phyloP scores from a whole-genome alignment of 306 rosid species.

The Begonia peltatifolia region DNA sequence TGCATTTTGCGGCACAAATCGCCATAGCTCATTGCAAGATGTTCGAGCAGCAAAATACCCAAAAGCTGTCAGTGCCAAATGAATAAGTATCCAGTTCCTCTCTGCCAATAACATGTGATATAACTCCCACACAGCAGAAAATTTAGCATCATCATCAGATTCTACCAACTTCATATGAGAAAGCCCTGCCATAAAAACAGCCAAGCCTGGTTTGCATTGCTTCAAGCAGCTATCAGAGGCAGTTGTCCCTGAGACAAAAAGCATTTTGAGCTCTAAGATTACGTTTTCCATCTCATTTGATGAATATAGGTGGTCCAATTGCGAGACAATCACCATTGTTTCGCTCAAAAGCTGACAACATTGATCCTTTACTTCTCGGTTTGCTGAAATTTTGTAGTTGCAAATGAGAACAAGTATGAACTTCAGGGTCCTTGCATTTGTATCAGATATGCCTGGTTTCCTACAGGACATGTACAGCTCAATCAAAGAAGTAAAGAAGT shows the following conservation, averaged over 20 bases:
- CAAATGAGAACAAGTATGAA: conserved; percentile 36
- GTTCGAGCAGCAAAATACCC: conserved; percentile 61
- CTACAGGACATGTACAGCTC: conserved; percentile 24
- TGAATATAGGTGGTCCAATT: conserved; percentile 36
- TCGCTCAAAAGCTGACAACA: conserved; percentile 51
- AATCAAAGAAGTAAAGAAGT: background rate
- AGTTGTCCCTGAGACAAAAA: conserved; percentile 50
- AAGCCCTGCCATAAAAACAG: conserved; percentile 61
- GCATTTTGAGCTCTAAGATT: conserved; percentile 42
- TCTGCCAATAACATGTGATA: conserved; percentile 69
- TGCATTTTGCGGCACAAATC: conserved; percentile 62
- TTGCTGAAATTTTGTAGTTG: conserved; percentile 34
- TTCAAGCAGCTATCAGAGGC: conserved; percentile 24
- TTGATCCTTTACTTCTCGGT: conserved; percentile 34
- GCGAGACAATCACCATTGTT: conserved; percentile 48
- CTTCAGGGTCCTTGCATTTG: conserved; percentile 48
- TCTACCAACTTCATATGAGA: conserved; percentile 46
- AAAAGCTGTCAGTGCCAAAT: conserved; percentile 61
- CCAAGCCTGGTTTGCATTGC: conserved; percentile 73
- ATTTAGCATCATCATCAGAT: conserved; percentile 36
- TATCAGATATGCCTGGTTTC: conserved; percentile 28
- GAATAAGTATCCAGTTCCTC: conserved; percentile 71
- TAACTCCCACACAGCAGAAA: conserved; percentile 43
- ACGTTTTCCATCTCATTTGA: conserved; percentile 49
- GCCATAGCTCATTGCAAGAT: conserved; percentile 54